These are phyloP conservation scores for Priceomyces haplophilus DNA, from an alignment of 805 yeast genomes.

Conservation along the genomic window DNA sequence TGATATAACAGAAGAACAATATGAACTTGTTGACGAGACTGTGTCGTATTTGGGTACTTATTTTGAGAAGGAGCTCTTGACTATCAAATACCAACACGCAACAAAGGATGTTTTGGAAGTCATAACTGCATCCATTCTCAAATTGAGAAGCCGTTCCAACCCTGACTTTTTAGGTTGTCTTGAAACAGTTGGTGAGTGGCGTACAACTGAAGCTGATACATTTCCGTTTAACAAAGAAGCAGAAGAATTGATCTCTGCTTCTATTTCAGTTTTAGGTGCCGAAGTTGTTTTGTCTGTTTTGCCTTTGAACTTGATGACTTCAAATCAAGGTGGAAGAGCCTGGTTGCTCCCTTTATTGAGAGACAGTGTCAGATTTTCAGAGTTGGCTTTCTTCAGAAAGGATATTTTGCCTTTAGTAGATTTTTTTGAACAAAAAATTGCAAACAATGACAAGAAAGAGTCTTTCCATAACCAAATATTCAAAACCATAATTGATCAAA, in stretches of 20 bases:
- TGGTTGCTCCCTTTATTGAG: slow-evolving; percentile 91
- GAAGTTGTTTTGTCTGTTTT: slow-evolving; percentile 68
- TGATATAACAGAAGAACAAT: slow-evolving; percentile 45
- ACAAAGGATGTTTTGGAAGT: slow-evolving; percentile 72
- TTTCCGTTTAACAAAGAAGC: slow-evolving; percentile 70
- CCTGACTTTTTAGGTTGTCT: slow-evolving; percentile 69
- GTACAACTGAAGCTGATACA: slow-evolving; percentile 70
- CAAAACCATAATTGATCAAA: slow-evolving; percentile 82
- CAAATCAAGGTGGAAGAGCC: slow-evolving; percentile 76
- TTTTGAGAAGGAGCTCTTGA: slow-evolving; percentile 54
- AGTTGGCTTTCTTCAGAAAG: slow-evolving; percentile 57
- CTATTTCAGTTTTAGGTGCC: slow-evolving; percentile 82
- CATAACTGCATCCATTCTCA: slow-evolving; percentile 57
- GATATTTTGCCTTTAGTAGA: slow-evolving; percentile 65
- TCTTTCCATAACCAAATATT: slow-evolving; percentile 75
- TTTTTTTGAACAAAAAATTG: slow-evolving; percentile 50
- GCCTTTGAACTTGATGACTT: slow-evolving; percentile 74
- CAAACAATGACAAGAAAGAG: slow-evolving; percentile 43
- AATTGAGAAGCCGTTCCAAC: slow-evolving; percentile 61
- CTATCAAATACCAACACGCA: slow-evolving; percentile 73
- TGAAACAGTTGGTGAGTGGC: slow-evolving; percentile 77
- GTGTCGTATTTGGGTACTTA: slow-evolving; percentile 51
- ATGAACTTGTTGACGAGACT: slow-evolving; percentile 55
- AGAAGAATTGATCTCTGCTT: slow-evolving; percentile 76
- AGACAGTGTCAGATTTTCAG: slow-evolving; percentile 76